Evolutionary conservation across 768 basidiomycete genomes (phyloP), one percentile per base, ranked within the genome.

Genomic region (Phylloporus arenicola): DNA sequence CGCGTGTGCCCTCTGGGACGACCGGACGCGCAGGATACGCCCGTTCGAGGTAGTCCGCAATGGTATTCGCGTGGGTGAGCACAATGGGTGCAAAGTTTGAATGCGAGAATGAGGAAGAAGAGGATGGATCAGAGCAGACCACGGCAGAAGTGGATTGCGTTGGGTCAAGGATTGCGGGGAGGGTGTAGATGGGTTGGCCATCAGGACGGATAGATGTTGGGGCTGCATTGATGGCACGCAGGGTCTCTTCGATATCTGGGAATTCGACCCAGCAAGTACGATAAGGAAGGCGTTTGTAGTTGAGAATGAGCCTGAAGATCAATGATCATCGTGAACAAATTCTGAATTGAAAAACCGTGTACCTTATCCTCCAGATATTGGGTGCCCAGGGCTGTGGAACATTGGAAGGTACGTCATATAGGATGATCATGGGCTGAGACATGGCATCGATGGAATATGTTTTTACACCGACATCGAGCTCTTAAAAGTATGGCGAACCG

Each of bases 331-430:
- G 31, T 51, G 4, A 19, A 47, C 39, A 16, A 50, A 27, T 39
- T 29, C 24, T 16, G 10, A 25, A 29, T 13, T 34, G 9, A 12
- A 48, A 29, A 12, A 53, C 11, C 35, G 33, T 13, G 14, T 46
- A 82, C 84, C 86, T 72, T 54, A 88, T 77, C 39, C 83, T 75
- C 86, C 86, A 88, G 25, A 84, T 70, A 54, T 84, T 85, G 25
- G 86, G 86, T 45, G 82, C 81, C 86, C 86, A 88, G n/a, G 85
- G 76, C 47, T 84, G 81, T 2, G 80, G 72, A 9, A 72, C 74
- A 43, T 72, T 72, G 10, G 83, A 81, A 30, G 76, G 80, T 19
- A 82, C 73, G 54, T 88, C 86, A 61, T 86, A 88, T 14, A 88
- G 70, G 14, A 72, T 79, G 52, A 88, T 82, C 42, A 71, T 67